These are phyloP conservation scores for Parathielavia appendiculata DNA, from an alignment of 495 filamentous ascomycete species.

Conservation along the genomic window DNA sequence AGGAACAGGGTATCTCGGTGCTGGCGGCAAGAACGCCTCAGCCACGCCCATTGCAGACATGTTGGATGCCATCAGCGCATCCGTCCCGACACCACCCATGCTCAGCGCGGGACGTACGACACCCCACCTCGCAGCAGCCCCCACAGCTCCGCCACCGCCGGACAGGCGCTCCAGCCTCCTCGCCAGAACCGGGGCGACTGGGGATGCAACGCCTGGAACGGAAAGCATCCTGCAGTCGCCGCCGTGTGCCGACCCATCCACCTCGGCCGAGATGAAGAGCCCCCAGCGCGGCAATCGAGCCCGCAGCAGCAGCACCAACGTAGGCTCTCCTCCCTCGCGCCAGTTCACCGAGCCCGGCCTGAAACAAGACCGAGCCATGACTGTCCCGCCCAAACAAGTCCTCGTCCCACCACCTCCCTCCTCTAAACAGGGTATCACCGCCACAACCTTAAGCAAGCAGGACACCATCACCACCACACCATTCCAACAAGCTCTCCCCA, in stretches of 20 bases:
- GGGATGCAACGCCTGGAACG: conserved; percentile 6
- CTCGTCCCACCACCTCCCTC: conserved; percentile 23
- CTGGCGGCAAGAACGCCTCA: conserved; percentile 17
- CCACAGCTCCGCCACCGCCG: conserved; percentile 35
- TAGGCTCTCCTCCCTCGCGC: conserved; percentile 15
- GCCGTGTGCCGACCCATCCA: conserved; percentile 16
- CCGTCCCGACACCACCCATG: conserved; percentile 26
- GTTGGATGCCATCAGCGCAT: conserved; percentile 36
- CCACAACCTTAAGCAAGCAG: conserved; percentile 2
- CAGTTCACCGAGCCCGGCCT: conserved; percentile 15
- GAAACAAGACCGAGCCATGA: conserved; percentile 26
- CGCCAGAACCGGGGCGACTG: conserved; percentile 32
- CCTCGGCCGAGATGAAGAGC: conserved; percentile 29
- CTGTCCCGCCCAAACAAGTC: conserved; percentile 29
- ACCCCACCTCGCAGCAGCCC: conserved; percentile 9
- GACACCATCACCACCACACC: background rate
- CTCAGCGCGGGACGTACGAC: conserved; percentile 28
- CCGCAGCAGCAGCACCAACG: conserved; percentile 41
- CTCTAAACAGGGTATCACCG: too few species aligned
- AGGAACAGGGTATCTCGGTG: conserved; percentile 33
- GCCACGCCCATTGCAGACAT: conserved; percentile 33
- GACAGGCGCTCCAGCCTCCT: conserved; percentile 43
- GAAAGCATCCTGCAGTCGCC: conserved; percentile 20
- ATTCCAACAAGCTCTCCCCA: conserved; percentile 23
- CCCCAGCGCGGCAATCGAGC: conserved; percentile 22